phyloP scores from a whole-genome alignment of 1,139 yeast genomes.

The Pichia inconspicua region DNA sequence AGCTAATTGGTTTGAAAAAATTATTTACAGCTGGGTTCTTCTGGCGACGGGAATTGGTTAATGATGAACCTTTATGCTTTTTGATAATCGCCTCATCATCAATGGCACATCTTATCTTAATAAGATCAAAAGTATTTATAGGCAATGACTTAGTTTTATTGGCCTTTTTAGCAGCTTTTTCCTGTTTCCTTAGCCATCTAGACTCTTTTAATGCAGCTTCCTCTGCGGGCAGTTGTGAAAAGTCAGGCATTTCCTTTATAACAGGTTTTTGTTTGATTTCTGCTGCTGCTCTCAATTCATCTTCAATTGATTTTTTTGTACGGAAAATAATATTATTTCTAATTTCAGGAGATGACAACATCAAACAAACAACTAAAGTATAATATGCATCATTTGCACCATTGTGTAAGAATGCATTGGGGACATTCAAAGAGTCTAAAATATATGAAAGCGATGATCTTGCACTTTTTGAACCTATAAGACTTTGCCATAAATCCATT shows the following conservation, averaged over 20 bases:
- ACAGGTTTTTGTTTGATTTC: neutral
- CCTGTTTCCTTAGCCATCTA: constrained; percentile 6
- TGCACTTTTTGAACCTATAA: constrained; percentile 29
- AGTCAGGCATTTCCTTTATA: constrained; percentile 3
- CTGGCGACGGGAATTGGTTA: neutral
- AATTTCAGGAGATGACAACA: constrained; percentile 21
- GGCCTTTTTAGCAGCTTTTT: constrained; percentile 2
- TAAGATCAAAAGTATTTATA: neutral
- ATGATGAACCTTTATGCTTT: constrained; percentile 4
- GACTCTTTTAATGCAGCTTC: constrained; percentile 2
- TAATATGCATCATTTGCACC: constrained; percentile 82
- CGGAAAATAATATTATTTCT: constrained; percentile 15
- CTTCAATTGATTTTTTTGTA: constrained; percentile 1
- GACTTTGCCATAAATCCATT: constrained; percentile 37
- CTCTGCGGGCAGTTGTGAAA: constrained; percentile 2
- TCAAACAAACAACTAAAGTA: constrained; percentile 35
- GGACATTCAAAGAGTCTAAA: constrained; percentile 45
- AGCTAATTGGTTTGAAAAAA: constrained; percentile 14
- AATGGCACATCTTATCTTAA: constrained; percentile 12
- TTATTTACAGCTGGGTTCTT: constrained; percentile 11
- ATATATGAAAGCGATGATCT: constrained; percentile 47
- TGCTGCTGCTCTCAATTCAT: neutral
- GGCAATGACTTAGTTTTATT: neutral
- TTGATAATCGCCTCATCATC: constrained; percentile 8
- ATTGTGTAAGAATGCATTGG: constrained; percentile 61